phyloP scores from a whole-genome alignment of 306 rosid species.

The Mucuna pruriens region DNA sequence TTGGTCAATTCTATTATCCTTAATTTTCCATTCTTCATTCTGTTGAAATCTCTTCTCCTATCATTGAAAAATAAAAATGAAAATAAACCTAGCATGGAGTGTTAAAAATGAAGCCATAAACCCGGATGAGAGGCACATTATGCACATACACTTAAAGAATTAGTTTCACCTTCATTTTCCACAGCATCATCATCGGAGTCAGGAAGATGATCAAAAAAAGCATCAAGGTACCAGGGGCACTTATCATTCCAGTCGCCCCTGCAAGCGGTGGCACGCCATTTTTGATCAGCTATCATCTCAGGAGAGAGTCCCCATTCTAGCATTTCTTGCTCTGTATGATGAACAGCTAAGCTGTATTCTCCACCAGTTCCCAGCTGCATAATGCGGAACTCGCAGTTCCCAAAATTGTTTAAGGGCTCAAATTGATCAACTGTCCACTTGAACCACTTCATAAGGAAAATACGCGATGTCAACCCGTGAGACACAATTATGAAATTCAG shows the following conservation, averaged over 20 bases:
- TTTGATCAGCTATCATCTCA: conserved; percentile 87
- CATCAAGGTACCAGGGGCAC: conserved; percentile 81
- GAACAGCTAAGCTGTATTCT: conserved; percentile 86
- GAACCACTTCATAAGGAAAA: conserved; percentile 97
- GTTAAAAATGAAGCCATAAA: conserved; percentile 13
- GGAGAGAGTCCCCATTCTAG: conserved; percentile 85
- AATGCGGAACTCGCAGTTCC: conserved; percentile 75
- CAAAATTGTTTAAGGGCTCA: conserved; percentile 76
- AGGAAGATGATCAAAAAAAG: conserved; percentile 66
- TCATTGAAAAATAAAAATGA: not conserved
- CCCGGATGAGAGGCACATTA: not conserved
- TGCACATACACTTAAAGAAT: not conserved
- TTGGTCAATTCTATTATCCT: not conserved
- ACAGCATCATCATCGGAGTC: conserved; percentile 53
- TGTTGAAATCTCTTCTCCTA: conserved; percentile 10
- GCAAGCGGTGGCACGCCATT: conserved; percentile 68
- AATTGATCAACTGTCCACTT: conserved; percentile 96
- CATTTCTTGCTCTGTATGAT: conserved; percentile 80
- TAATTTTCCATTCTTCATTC: not conserved
- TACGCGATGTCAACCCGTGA: conserved; percentile 82
- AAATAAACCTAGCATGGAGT: conserved; percentile 4
- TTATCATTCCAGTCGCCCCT: conserved; percentile 76
- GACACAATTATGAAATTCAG: conserved; percentile 86
- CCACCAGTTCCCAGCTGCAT: conserved; percentile 88
- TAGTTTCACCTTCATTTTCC: conserved; percentile 26